A percentile compares a stretch with the other conserved stretches of the same genome.
These are phyloP conservation scores for Diutina ranongensis DNA, from an alignment of 1,139 yeast genomes.

Conservation along the genomic window DNA sequence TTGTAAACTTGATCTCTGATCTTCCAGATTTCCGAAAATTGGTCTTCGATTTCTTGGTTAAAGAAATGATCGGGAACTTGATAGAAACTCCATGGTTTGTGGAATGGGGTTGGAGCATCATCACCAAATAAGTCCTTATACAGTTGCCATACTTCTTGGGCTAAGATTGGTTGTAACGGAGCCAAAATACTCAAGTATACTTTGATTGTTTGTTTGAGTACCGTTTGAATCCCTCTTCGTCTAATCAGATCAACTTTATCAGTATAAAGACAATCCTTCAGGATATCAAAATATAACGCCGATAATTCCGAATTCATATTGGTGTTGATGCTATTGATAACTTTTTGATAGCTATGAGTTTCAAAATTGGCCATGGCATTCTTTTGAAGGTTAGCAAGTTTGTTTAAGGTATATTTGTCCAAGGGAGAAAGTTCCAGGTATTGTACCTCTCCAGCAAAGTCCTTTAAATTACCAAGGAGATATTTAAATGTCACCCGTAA, in stretches of 20 bases:
- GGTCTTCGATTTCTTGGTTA: slow-evolving; percentile 21
- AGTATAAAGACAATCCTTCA: slow-evolving; percentile 79
- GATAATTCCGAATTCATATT: slow-evolving; percentile 72
- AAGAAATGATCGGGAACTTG: slow-evolving; percentile 17
- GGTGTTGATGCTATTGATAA: slow-evolving; percentile 49
- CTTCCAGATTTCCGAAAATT: slow-evolving; percentile 31
- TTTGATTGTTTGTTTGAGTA: slow-evolving; percentile 47
- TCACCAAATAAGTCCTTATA: slow-evolving; percentile 17
- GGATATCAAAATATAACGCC: slow-evolving; percentile 74
- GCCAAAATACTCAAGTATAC: slow-evolving; percentile 57
- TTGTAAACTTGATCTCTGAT: slow-evolving; percentile 40
- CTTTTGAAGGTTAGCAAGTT: slow-evolving; percentile 37
- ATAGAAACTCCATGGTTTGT: slow-evolving; percentile 16
- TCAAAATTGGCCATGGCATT: slow-evolving; percentile 36
- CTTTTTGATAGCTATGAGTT: slow-evolving; percentile 55
- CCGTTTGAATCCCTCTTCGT: slow-evolving; percentile 64
- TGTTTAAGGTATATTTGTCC: slow-evolving; percentile 55
- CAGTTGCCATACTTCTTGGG: slow-evolving; percentile 81
- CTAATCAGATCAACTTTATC: slow-evolving; percentile 36
- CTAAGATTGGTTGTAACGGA: slow-evolving; percentile 72
- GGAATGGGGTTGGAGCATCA: slow-evolving; percentile 39
- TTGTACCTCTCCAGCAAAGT: slow-evolving; percentile 13
- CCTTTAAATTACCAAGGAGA: slow-evolving; percentile 64
- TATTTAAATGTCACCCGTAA: slow-evolving; percentile 72
- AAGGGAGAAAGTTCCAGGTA: slow-evolving; percentile 37